Percentiles rank a stretch among this genome's conserved stretches.
These are phyloP conservation scores for Arabis alpina DNA, from an alignment of 345 rosid species.

Conservation along the genomic window DNA sequence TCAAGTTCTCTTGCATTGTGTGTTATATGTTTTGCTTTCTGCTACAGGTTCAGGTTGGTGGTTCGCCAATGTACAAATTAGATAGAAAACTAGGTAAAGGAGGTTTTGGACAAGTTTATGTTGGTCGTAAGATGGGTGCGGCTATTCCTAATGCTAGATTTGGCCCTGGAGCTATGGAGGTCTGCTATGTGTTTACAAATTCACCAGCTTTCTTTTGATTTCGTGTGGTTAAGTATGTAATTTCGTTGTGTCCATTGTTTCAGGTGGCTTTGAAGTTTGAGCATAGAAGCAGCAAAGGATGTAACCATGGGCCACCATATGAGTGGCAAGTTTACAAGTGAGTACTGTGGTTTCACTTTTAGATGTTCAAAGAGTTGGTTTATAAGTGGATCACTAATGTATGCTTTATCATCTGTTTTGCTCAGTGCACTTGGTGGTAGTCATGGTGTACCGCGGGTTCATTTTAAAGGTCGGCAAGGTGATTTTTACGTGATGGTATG, in stretches of 20 bases:
- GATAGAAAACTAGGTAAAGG: constrained; percentile 94
- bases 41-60: constrained; percentile 82
- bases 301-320: constrained; percentile 88
- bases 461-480: constrained; percentile 81
- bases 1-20: not conserved
- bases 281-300: constrained; percentile 95
- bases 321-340: constrained; percentile 99
- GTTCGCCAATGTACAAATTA: constrained; percentile 77
- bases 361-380: not conserved
- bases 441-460: constrained; percentile 89
- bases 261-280: constrained; percentile 97
- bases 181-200: constrained; percentile 30
- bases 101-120: constrained; percentile 98
- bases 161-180: constrained; percentile 86
- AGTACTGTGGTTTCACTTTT: constrained; percentile 37
- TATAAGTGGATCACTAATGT: constrained; percentile 12
- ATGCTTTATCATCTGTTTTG: constrained; percentile 26
- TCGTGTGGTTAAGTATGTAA: not conserved
- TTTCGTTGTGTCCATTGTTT: constrained; percentile 14
- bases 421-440: constrained; percentile 83
- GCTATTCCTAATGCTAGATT: constrained; percentile 53
- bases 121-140: constrained; percentile 66
- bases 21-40: constrained; percentile 13
- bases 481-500: constrained; percentile 89
- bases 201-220: not conserved